Conservation (phyloP, 352 stramenopile genomes). For the Saprolegnia diclina region DNA sequence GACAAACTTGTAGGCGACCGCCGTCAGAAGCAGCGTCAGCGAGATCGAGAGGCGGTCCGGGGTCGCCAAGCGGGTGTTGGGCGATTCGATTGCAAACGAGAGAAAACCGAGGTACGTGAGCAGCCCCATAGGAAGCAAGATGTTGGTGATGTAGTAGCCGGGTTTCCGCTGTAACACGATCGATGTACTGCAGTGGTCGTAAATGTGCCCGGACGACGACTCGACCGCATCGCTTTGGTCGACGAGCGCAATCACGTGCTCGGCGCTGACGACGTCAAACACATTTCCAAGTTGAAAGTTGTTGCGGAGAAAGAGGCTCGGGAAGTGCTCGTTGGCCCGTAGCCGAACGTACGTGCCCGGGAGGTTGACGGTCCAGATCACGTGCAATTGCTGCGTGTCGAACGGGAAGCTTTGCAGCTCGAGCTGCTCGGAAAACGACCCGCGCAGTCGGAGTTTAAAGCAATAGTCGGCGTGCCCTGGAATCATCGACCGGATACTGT, state of each 20-base stretch:
- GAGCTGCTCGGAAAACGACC: conserved; percentile 15
- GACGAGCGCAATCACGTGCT: conserved; percentile 24
- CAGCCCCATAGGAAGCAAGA: conserved; percentile 31
- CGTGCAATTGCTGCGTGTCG: neutral
- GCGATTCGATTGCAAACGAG: conserved; percentile 29
- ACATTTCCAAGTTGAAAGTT: conserved; percentile 22
- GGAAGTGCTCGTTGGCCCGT: conserved; percentile 4
- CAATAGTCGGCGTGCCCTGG: neutral
- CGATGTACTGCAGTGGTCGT: conserved; percentile 10
- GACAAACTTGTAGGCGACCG: conserved; percentile 35
- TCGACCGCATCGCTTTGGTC: conserved; percentile 27
- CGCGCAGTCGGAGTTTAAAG: conserved; percentile 14
- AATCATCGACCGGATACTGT: neutral
- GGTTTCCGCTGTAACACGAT: conserved; percentile 31
- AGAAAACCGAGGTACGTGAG: conserved; percentile 32
- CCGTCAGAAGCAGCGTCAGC: conserved; percentile 35
- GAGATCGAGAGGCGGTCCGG: conserved; percentile 30
- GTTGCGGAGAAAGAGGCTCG: conserved; percentile 18
- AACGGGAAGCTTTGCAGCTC: conserved; percentile 20
- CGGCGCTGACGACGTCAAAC: conserved; percentile 27
- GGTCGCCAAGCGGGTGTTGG: conserved; percentile 14
- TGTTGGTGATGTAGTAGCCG: conserved; percentile 34
- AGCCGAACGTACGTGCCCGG: neutral
- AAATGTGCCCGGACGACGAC: conserved; percentile 9
- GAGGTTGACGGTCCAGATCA: conserved; percentile 6